These are phyloP conservation scores for Bocquillonia castaneifolia DNA, from an alignment of 441 rosid genomes.

Conservation along the genomic window DNA sequence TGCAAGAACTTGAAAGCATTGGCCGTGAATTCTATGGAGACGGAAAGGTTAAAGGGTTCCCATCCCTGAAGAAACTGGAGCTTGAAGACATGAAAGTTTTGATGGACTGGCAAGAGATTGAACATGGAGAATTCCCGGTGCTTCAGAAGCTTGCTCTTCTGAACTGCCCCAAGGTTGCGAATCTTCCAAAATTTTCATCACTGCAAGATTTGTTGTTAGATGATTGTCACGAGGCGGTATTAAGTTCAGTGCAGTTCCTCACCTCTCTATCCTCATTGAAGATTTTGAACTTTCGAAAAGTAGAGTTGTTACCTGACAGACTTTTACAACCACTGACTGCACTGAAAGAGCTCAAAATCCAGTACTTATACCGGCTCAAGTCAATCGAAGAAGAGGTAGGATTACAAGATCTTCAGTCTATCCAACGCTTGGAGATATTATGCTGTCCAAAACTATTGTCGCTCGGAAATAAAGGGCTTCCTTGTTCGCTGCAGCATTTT, in stretches of 20 bases:
- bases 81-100: conserved; percentile 25
- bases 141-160: conserved; percentile 12
- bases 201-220: conserved; percentile 8
- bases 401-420: conserved; percentile 17
- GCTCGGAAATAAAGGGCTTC: conserved; percentile 16
- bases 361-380: conserved; percentile 17
- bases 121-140: conserved; percentile 16
- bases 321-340: conserved; percentile 14
- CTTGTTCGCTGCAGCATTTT: conserved; percentile 14
- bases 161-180: conserved; percentile 13
- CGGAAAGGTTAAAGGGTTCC: conserved; percentile 20
- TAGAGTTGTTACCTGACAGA: conserved; percentile 12
- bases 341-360: conserved; percentile 18
- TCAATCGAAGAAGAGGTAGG: conserved; percentile 17
- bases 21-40: conserved; percentile 23
- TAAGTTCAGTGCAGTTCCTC: conserved; percentile 18
- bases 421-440: conserved; percentile 14
- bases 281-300: conserved; percentile 17
- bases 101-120: conserved; percentile 30
- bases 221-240: conserved; percentile 14
- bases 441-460: conserved; percentile 24
- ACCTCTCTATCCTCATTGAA: conserved; percentile 17
- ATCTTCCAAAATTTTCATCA: conserved; percentile 23
- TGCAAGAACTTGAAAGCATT: conserved; percentile 22
- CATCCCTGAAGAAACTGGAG: conserved; percentile 18